Percentiles rank a stretch among this genome's conserved stretches.
Evolutionary conservation across 1,139 yeast species (phyloP).

Genomic region (Geotrichum siamense): DNA sequence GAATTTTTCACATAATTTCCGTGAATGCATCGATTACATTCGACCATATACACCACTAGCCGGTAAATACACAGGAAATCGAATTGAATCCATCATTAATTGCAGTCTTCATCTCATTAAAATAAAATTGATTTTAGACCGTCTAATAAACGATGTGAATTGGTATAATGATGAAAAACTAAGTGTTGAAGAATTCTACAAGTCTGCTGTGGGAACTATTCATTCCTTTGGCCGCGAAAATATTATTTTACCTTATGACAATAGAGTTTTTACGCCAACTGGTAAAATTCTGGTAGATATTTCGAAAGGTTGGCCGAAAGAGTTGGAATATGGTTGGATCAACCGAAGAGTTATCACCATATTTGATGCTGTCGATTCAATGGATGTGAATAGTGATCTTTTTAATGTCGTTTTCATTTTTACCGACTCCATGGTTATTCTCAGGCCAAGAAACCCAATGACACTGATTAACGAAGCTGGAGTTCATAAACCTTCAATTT

Average conservation of each 20-base stretch:
- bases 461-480: slow-evolving; percentile 31
- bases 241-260: slow-evolving; percentile 41
- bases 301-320: slow-evolving; percentile 81
- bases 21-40: slow-evolving; percentile 22
- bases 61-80: slow-evolving; percentile 43
- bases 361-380: slow-evolving; percentile 49
- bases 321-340: slow-evolving; percentile 83
- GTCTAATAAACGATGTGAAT: slow-evolving; percentile 39
- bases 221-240: slow-evolving; percentile 64
- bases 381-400: slow-evolving; percentile 25
- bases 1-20: slow-evolving; percentile 43
- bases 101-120: slow-evolving; percentile 68
- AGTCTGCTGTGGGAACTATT: slow-evolving; percentile 55
- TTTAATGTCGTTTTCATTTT: slow-evolving; percentile 63
- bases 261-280: slow-evolving; percentile 80
- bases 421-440: slow-evolving; percentile 67
- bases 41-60: slow-evolving; percentile 20
- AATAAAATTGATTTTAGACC: slow-evolving; percentile 56
- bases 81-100: slow-evolving; percentile 61
- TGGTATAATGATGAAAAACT: slow-evolving; percentile 37
- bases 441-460: slow-evolving; percentile 38
- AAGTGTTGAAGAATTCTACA: slow-evolving; percentile 42
- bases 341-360: slow-evolving; percentile 78
- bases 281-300: slow-evolving; percentile 81
- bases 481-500: slow-evolving; percentile 51